Evolutionary conservation across 176 grass and related monocot genomes (phyloP).

Genomic region (Thalia dealbata): DNA sequence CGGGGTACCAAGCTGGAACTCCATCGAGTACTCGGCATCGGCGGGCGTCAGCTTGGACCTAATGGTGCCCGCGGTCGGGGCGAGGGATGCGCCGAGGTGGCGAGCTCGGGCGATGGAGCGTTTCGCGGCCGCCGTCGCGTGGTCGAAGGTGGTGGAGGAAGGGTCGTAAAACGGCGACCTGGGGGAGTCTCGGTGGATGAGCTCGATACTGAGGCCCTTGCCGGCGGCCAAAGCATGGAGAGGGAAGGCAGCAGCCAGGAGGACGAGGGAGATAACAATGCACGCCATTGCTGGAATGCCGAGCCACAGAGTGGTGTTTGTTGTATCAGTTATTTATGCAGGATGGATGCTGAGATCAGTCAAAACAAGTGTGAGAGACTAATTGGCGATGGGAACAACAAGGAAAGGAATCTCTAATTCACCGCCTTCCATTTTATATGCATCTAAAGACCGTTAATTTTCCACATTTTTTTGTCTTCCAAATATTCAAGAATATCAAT

Average conservation of each 20-base stretch:
- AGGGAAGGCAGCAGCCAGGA: neutral
- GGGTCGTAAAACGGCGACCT: constrained; percentile 11
- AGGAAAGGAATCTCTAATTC: no score
- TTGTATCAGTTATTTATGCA: no score
- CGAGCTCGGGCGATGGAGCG: neutral
- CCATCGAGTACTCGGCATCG: neutral
- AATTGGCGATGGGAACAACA: no score
- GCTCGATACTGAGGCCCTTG: constrained; percentile 1
- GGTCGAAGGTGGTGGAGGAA: neutral
- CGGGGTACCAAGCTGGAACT: constrained; percentile 5
- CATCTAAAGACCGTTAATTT: no score
- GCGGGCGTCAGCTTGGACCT: neutral
- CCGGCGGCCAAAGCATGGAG: neutral
- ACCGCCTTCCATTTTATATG: no score
- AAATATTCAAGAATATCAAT: no score
- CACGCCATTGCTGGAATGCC: no score
- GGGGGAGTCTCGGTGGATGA: constrained; percentile 18
- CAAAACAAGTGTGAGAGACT: no score
- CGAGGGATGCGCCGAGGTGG: no score
- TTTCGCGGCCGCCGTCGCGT: neutral
- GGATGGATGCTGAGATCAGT: no score
- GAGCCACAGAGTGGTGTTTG: no score
- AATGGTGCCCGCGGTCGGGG: neutral
- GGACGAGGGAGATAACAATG: neutral
- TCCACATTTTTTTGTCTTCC: no score